Evolutionary conservation across 768 basidiomycete species (phyloP).

Genomic region (Serpula lacrymans): DNA sequence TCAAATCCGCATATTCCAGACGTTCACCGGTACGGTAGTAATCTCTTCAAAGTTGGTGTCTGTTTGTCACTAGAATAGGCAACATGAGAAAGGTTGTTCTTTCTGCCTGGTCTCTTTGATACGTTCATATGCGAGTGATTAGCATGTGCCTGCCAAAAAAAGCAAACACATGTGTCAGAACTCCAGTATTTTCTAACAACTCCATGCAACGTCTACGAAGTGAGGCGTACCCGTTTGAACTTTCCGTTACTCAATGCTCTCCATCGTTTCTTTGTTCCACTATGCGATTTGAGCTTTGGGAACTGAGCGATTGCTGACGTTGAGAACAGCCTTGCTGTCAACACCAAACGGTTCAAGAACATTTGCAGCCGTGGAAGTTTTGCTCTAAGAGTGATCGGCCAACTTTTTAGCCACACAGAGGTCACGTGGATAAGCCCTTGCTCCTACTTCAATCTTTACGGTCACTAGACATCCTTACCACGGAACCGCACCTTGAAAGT

Average conservation of each 20-base stretch:
- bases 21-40: constrained; percentile 67
- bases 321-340: constrained; percentile 50
- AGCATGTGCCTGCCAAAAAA: constrained; percentile 54
- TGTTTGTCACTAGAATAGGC: constrained; percentile 66
- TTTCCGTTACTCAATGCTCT: constrained; percentile 59
- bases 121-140: constrained; percentile 72
- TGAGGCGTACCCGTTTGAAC: constrained; percentile 69
- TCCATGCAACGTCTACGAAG: no score
- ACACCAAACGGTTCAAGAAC: constrained; percentile 25
- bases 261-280: constrained; percentile 81
- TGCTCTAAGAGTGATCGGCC: no score
- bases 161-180: background rate
- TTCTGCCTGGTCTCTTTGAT: constrained; percentile 57
- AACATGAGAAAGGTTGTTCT: constrained; percentile 63
- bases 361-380: no score
- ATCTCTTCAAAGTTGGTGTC: constrained; percentile 62
- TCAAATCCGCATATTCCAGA: constrained; percentile 2
- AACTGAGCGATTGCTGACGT: constrained; percentile 52
- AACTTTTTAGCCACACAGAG: no score
- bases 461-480: no score
- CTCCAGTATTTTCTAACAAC: no score
- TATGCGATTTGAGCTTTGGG: constrained; percentile 79
- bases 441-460: no score
- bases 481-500: no score
- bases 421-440: no score